These are phyloP conservation scores for Trichoderma atrobrunneum DNA, from an alignment of 2,329 filamentous ascomycete species.

Conservation along the genomic window DNA sequence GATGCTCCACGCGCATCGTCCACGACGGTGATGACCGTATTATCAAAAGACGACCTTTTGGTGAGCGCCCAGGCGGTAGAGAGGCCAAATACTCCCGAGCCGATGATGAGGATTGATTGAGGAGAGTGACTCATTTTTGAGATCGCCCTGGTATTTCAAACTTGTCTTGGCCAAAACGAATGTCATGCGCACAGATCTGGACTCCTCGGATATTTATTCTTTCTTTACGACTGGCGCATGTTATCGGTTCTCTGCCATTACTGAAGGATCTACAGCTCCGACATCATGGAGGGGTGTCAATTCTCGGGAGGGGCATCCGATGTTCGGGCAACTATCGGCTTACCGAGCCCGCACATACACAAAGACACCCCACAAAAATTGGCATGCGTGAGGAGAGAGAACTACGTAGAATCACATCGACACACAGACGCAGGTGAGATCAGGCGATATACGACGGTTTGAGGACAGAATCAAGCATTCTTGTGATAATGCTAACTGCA, in stretches of 20 bases:
- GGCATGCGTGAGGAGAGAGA: neutral
- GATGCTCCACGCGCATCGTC: conserved; percentile 52
- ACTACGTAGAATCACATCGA: conserved; percentile 10
- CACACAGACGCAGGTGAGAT: neutral
- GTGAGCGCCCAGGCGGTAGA: conserved; percentile 65
- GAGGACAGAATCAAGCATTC: conserved; percentile 21
- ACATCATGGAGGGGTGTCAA: neutral
- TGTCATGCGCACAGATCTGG: neutral
- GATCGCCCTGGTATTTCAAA: neutral
- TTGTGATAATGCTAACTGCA: conserved; percentile 19
- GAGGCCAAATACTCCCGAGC: conserved; percentile 64
- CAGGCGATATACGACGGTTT: neutral
- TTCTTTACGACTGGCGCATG: neutral
- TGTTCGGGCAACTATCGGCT: neutral
- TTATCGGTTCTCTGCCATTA: neutral
- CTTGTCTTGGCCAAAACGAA: neutral
- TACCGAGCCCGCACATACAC: neutral
- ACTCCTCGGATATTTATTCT: neutral
- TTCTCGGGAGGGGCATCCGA: neutral
- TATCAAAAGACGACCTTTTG: conserved; percentile 54
- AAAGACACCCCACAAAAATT: neutral
- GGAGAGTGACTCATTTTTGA: conserved; percentile 35
- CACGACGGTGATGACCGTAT: conserved; percentile 56
- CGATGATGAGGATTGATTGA: conserved; percentile 62
- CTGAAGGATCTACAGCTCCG: neutral